Percentiles rank a stretch among this genome's conserved stretches.
These are phyloP conservation scores for Ascocoryne sarcoides DNA, from an alignment of 2,329 filamentous ascomycete genomes.

Conservation along the genomic window DNA sequence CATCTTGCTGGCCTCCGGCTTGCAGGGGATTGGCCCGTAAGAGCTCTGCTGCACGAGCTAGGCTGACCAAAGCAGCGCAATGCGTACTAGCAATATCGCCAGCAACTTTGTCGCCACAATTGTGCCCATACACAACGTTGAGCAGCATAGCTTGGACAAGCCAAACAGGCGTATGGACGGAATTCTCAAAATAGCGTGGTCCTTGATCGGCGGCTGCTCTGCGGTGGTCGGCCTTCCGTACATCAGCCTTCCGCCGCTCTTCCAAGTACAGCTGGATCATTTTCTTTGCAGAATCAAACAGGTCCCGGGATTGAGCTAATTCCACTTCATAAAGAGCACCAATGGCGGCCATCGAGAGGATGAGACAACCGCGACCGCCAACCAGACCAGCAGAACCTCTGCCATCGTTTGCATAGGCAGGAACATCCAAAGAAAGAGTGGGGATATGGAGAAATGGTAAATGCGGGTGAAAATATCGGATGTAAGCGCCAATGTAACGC, in stretches of 20 bases:
- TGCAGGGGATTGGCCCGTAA: constrained; percentile 37
- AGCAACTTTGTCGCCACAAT: constrained; percentile 83
- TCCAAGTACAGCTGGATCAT: constrained; percentile 92
- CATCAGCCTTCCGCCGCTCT: constrained; percentile 78
- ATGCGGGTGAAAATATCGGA: constrained; percentile 89
- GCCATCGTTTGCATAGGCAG: constrained; percentile 56
- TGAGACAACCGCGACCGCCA: constrained; percentile 77
- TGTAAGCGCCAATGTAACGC: constrained; percentile 82
- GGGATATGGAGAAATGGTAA: constrained; percentile 90
- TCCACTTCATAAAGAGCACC: constrained; percentile 85
- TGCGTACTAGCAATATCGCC: constrained; percentile 90
- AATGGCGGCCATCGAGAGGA: constrained; percentile 78
- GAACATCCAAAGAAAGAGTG: constrained; percentile 81
- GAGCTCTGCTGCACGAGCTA: constrained; percentile 82
- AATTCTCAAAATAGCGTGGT: constrained; percentile 45
- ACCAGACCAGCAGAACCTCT: constrained; percentile 49
- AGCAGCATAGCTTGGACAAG: constrained; percentile 94
- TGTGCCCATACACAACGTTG: constrained; percentile 92
- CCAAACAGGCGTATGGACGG: constrained; percentile 78
- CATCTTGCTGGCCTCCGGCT: constrained; percentile 31
- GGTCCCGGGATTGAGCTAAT: constrained; percentile 64
- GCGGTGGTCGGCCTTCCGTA: constrained; percentile 53
- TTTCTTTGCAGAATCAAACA: constrained; percentile 91
- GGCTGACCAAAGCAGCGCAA: constrained; percentile 80
- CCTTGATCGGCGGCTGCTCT: constrained; percentile 40